Evolutionary conservation across 768 basidiomycete species (phyloP).

Genomic region (Agaricus subrufescens): DNA sequence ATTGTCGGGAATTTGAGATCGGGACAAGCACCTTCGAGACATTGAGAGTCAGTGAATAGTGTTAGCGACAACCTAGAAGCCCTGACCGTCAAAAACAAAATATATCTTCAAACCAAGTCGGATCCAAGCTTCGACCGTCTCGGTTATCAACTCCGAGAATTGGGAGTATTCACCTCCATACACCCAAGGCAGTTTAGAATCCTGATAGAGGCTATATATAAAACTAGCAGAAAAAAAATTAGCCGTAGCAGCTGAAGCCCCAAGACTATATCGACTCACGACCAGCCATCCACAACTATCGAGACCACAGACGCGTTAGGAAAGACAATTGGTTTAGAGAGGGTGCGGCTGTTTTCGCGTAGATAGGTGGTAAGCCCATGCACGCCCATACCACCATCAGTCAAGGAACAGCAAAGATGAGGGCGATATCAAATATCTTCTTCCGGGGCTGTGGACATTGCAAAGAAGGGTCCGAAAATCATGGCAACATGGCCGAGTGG

Average conservation of each 20-base stretch:
- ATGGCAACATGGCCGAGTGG: slow-evolving; percentile 55
- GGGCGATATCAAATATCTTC: too few species aligned
- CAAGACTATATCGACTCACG: slow-evolving; percentile 49
- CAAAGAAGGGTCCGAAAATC: neutral
- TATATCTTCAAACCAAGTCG: slow-evolving; percentile 56
- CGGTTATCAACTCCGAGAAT: slow-evolving; percentile 44
- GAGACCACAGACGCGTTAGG: slow-evolving; percentile 27
- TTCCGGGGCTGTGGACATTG: neutral
- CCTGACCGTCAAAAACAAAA: slow-evolving; percentile 83
- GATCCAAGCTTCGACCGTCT: slow-evolving; percentile 64
- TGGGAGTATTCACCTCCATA: slow-evolving; percentile 78
- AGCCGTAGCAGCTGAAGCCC: slow-evolving; percentile 10
- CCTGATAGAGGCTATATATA: slow-evolving; percentile 62
- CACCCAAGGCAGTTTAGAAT: slow-evolving; percentile 70
- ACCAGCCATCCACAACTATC: slow-evolving; percentile 81
- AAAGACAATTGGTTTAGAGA: slow-evolving; percentile 30
- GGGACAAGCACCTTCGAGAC: slow-evolving; percentile 56
- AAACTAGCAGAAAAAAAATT: slow-evolving; percentile 41
- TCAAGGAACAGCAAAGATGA: neutral
- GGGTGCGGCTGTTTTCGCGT: slow-evolving; percentile 39
- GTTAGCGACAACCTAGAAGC: slow-evolving; percentile 1
- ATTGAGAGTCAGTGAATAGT: slow-evolving; percentile 11
- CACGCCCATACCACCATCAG: slow-evolving; percentile 38
- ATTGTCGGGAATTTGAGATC: slow-evolving; percentile 69
- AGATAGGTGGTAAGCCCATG: slow-evolving; percentile 51